Evolutionary conservation across 2,329 filamentous ascomycete genomes (phyloP), one percentile per base, ranked within the genome.

Genomic region (Cladosporium phlei): DNA sequence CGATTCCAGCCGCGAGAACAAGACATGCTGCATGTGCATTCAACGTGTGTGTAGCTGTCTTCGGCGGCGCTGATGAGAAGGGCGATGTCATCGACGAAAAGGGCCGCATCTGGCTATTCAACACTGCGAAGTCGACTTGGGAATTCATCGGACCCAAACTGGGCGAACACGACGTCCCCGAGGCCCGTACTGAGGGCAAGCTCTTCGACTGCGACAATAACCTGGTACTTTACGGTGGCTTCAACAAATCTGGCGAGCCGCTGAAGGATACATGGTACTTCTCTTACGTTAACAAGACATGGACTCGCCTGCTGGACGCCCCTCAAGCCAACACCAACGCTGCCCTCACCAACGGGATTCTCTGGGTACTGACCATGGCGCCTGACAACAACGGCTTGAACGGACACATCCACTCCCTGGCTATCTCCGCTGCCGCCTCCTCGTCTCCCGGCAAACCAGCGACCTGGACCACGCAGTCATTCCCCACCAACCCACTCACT

Each of bases 401-500:
- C 20, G 46, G 38, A 7, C 50, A 64, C 35, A 53, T 66, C 10
- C 58, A 66, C 45, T 52, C 50, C 39, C 46, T 62, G 9, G 54
- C 56, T 16, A 53, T 59, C 14, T 54, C 32, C 6, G 21, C 38
- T 16, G 20, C 46, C 11, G 12, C 22, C 12, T n/a, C 25, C 10
- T 47, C 21, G 32, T 59, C 25, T 17, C n/a, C n/a, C n/a, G n/a
- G n/a, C n/a, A 50, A 28, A 25, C 51, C 30, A 46, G 22, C 8
- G 22, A 53, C 58, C 14, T 72, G 69, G 69, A 59, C 66, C 6
- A 68, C 64, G 3, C 61, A 66, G 19, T 59, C 62, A 0, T 70
- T 71, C 45, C 68, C 68, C 1, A 68, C 67, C 2, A 70, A 71
- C 37, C 69, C 69, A 2, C 52, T 71, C 10, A 64, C 65, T 1